These are phyloP conservation scores for Gossypium longicalyx DNA, from an alignment of 345 rosid species.

Conservation along the genomic window DNA sequence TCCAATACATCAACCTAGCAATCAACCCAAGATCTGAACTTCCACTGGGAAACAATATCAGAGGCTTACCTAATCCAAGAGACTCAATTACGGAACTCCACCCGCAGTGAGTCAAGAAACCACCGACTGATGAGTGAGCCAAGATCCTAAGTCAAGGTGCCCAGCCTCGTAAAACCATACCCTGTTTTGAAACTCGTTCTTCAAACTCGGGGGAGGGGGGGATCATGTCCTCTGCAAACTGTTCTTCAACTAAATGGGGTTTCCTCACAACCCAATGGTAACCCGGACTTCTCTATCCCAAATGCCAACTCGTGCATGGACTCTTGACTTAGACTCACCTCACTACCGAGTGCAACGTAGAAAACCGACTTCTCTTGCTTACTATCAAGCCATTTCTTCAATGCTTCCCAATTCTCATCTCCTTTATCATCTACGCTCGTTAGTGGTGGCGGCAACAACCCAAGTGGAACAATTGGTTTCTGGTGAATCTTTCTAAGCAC, in stretches of 20 bases:
- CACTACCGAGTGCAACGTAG: background rate
- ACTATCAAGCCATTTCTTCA: conserved; percentile 4
- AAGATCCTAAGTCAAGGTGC: background rate
- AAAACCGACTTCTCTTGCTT: background rate
- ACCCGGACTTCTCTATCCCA: background rate
- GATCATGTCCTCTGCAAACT: background rate
- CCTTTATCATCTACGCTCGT: background rate
- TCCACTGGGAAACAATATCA: conserved; percentile 42
- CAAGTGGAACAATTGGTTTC: conserved; percentile 1
- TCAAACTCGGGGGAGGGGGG: background rate
- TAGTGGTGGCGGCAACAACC: background rate
- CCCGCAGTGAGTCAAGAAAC: conserved; percentile 5
- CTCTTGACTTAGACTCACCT: background rate
- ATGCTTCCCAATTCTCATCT: background rate
- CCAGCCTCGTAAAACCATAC: background rate
- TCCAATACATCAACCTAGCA: conserved; percentile 33
- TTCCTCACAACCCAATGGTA: conserved; percentile 3
- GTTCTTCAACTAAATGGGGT: background rate
- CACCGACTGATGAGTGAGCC: background rate
- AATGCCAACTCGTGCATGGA: background rate
- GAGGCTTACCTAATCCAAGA: conserved; percentile 41
- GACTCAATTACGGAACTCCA: background rate
- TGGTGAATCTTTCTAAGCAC: background rate
- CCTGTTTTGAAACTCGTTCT: background rate
- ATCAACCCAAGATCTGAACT: conserved; percentile 32